phyloP scores from a whole-genome alignment of 805 yeast genomes.

The Saccharomycopsis fermentans region DNA sequence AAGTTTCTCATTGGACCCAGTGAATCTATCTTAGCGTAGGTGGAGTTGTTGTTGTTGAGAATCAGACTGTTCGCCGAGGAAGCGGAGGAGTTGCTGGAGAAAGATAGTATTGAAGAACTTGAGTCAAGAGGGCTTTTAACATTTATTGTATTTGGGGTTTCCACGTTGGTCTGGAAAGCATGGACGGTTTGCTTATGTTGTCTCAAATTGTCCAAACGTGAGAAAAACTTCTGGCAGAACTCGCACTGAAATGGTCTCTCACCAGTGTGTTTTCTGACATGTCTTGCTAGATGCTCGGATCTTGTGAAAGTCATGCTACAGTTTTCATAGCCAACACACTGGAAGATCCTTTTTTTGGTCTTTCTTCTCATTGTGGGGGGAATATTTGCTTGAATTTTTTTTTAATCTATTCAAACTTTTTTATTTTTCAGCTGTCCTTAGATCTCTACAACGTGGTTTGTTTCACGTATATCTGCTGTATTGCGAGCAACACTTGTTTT shows the following conservation, averaged over 20 bases:
- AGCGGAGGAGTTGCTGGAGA: not conserved
- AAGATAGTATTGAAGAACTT: not conserved
- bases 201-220: slow-evolving; percentile 77
- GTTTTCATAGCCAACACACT: slow-evolving; percentile 77
- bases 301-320: slow-evolving; percentile 85
- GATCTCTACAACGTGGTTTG: too few species aligned
- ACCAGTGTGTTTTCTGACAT: slow-evolving; percentile 88
- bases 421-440: not conserved
- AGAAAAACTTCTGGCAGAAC: slow-evolving; percentile 67
- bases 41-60: slow-evolving; percentile 1
- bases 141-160: not conserved
- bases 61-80: not conserved
- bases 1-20: not conserved
- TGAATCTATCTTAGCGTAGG: not conserved
- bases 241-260: slow-evolving; percentile 88
- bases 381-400: too few species aligned
- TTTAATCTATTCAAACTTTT: not conserved
- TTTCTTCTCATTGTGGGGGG: slow-evolving; percentile 26
- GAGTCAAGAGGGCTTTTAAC: not conserved
- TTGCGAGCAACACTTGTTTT: not conserved
- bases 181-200: slow-evolving; percentile 88
- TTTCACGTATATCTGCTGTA: too few species aligned
- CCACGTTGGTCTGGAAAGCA: slow-evolving; percentile 24
- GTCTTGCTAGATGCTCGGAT: slow-evolving; percentile 87
- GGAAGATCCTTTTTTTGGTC: slow-evolving; percentile 58